phyloP scores from a whole-genome alignment of 1,284 basidiomycete species.

The Xerocomus nothofagi region DNA sequence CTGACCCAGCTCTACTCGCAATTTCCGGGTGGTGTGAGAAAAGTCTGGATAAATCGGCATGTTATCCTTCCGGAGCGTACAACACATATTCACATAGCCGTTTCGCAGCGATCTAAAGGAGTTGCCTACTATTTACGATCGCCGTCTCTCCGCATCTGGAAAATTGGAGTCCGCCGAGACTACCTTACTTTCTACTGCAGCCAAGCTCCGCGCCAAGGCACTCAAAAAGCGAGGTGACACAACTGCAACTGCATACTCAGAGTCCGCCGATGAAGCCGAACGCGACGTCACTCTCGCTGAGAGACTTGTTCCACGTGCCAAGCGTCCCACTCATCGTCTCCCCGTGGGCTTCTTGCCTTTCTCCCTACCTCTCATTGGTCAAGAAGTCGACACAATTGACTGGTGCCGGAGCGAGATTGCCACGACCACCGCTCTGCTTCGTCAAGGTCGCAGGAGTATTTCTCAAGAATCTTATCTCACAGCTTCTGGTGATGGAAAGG shows the following conservation, averaged over 20 bases:
- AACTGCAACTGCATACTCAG: slow-evolving; percentile 14
- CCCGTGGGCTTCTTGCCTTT: slow-evolving; percentile 55
- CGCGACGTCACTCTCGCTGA: slow-evolving; percentile 46
- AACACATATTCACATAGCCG: not conserved
- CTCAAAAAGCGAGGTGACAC: slow-evolving; percentile 38
- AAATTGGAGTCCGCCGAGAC: slow-evolving; percentile 89
- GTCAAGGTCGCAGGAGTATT: slow-evolving; percentile 46
- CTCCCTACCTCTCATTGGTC: slow-evolving; percentile 62
- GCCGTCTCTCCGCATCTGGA: slow-evolving; percentile 69
- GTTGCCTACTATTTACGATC: slow-evolving; percentile 80
- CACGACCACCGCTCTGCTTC: slow-evolving; percentile 50
- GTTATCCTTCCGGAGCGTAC: slow-evolving; percentile 5
- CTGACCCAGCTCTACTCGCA: slow-evolving; percentile 69
- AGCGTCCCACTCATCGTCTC: slow-evolving; percentile 83
- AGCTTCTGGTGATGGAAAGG: slow-evolving; percentile 19
- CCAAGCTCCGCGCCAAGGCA: slow-evolving; percentile 60
- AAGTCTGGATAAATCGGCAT: slow-evolving; percentile 86
- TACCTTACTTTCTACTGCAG: slow-evolving; percentile 69
- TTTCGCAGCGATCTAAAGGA: slow-evolving; percentile 67
- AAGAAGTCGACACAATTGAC: slow-evolving; percentile 91
- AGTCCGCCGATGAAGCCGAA: slow-evolving; percentile 43
- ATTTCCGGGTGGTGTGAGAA: slow-evolving; percentile 82
- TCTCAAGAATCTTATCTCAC: slow-evolving; percentile 17
- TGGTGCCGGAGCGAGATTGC: slow-evolving; percentile 81
- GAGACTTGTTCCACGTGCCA: slow-evolving; percentile 60